Conservation (phyloP, 139 green algal genomes). For the Chlamydomonas eustigma region DNA sequence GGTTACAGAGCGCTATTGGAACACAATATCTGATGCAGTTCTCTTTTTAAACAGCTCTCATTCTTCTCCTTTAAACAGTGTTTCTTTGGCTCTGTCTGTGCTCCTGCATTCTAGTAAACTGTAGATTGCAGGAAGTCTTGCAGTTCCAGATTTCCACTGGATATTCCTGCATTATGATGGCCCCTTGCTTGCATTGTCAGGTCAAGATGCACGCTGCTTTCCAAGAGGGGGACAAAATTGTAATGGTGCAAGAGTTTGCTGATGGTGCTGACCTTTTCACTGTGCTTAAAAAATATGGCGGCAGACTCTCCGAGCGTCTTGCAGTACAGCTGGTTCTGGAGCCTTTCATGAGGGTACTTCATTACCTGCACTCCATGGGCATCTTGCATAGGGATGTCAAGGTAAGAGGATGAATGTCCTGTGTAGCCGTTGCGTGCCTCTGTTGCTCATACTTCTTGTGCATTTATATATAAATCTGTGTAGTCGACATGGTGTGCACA, state of each 20-base stretch:
- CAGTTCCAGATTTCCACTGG: no score
- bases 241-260: conserved; percentile 52
- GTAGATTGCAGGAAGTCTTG: no score
- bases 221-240: conserved; percentile 42
- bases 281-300: conserved; percentile 55
- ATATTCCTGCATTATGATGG: no score
- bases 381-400: conserved; percentile 41
- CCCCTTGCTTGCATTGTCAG: no score
- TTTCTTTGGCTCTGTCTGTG: neutral
- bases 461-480: no score
- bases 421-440: no score
- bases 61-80: neutral
- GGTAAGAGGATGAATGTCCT: neutral
- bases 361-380: conserved; percentile 35
- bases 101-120: neutral
- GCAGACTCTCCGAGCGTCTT: conserved; percentile 47
- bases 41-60: no score
- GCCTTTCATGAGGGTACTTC: conserved; percentile 48
- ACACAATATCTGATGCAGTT: no score
- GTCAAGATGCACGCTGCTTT: conserved; percentile 50
- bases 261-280: conserved; percentile 54
- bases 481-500: no score
- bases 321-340: conserved; percentile 60
- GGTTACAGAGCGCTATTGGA: no score
- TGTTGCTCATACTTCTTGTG: no score